phyloP scores from a whole-genome alignment of 495 filamentous ascomycete species.

The Aspergillus funiculosus region DNA sequence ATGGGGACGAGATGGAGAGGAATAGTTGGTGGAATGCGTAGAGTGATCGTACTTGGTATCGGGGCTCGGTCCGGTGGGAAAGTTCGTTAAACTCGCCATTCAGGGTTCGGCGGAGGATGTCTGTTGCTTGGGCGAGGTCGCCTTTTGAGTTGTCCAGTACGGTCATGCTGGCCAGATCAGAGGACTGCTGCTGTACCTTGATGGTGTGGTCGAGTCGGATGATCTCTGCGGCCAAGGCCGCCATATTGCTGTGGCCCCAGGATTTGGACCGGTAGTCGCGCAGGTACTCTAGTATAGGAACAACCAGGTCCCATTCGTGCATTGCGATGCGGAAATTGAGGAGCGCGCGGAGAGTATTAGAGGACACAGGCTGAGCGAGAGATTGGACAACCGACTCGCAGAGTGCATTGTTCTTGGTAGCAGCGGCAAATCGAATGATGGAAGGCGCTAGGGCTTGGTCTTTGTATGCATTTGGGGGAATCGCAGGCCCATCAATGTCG shows the following conservation, averaged over 20 bases:
- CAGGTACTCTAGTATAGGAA: constrained; percentile 39
- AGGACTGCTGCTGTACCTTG: constrained; percentile 8
- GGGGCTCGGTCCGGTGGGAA: constrained; percentile 12
- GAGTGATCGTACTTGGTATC: constrained; percentile 30
- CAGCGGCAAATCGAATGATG: constrained; percentile 52
- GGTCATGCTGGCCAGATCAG: background rate
- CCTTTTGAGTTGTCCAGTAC: background rate
- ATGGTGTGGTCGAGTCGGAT: constrained; percentile 31
- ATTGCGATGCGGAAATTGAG: constrained; percentile 45
- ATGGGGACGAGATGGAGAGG: constrained; percentile 21
- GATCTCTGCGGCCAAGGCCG: constrained; percentile 38
- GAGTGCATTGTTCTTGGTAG: constrained; percentile 43
- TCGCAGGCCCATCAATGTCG: constrained; percentile 53
- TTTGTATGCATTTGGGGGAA: constrained; percentile 42
- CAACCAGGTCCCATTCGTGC: constrained; percentile 44
- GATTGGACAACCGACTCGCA: constrained; percentile 38
- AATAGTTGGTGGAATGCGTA: constrained; percentile 25
- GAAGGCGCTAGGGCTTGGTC: constrained; percentile 48
- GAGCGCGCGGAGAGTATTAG: constrained; percentile 45
- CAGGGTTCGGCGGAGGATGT: constrained; percentile 30
- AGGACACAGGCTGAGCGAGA: constrained; percentile 33
- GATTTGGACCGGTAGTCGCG: constrained; percentile 33
- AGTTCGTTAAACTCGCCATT: constrained; percentile 30
- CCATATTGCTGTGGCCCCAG: constrained; percentile 47
- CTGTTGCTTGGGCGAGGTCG: constrained; percentile 25